A percentile compares a stretch with the other conserved stretches of the same genome.
phyloP scores from a whole-genome alignment of 2,329 filamentous ascomycete genomes.

The Sporothrix pseudoabietina region DNA sequence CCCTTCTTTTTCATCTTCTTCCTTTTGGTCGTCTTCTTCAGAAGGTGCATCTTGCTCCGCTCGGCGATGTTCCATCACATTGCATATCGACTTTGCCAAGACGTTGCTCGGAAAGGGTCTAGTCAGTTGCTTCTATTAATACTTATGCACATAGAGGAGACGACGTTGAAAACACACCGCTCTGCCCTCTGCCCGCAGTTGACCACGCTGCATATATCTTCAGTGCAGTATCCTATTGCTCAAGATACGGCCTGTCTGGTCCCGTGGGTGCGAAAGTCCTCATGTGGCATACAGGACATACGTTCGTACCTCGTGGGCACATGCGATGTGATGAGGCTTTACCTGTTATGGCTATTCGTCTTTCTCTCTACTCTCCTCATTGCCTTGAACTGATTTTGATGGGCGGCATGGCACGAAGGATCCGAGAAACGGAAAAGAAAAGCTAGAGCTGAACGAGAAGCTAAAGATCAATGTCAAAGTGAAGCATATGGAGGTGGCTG shows the following conservation, averaged over 20 bases:
- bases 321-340: conserved; percentile 1
- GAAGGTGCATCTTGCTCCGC: neutral
- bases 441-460: neutral
- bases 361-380: neutral
- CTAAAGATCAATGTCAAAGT: neutral
- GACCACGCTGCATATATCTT: neutral
- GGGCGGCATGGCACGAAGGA: neutral
- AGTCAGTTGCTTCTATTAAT: neutral
- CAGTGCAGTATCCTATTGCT: neutral
- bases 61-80: neutral
- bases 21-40: no score
- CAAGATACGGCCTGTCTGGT: neutral
- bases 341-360: neutral
- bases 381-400: no score
- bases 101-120: neutral
- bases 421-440: neutral
- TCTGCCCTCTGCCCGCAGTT: neutral
- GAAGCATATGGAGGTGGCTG: neutral
- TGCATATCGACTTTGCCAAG: neutral
- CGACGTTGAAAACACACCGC: conserved; percentile 8
- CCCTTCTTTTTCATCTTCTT: neutral
- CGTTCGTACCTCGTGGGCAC: neutral
- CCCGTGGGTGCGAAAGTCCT: neutral
- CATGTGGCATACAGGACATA: neutral
- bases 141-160: neutral